Evolutionary conservation across 345 rosid genomes (phyloP).

Genomic region (Kernera saxatilis): DNA sequence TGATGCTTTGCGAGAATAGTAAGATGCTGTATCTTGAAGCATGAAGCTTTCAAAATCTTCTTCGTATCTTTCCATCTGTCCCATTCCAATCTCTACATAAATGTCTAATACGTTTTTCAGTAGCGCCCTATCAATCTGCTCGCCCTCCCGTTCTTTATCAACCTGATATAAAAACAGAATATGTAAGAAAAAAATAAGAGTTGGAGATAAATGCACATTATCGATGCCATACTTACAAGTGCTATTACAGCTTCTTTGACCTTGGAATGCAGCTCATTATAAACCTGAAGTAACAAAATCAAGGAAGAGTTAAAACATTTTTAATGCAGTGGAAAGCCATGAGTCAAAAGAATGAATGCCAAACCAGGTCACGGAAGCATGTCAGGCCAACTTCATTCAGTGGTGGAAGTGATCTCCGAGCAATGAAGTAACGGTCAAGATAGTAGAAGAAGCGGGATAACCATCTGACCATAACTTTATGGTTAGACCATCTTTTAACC

Average conservation of each 20-base stretch:
- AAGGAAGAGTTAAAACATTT: background rate
- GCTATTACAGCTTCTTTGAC: constrained; percentile 62
- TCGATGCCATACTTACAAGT: constrained; percentile 44
- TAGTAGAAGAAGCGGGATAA: constrained; percentile 79
- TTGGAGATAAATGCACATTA: background rate
- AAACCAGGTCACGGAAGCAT: constrained; percentile 77
- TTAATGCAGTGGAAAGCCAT: background rate
- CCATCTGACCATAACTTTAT: constrained; percentile 87
- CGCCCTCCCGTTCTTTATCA: constrained; percentile 87
- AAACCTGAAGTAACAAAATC: constrained; percentile 41
- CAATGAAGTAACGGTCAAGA: constrained; percentile 81
- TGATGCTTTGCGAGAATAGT: constrained; percentile 86
- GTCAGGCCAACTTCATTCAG: constrained; percentile 80
- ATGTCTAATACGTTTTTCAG: constrained; percentile 75
- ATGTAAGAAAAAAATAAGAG: background rate
- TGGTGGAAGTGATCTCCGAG: constrained; percentile 67
- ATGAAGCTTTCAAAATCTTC: constrained; percentile 67
- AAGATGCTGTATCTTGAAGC: constrained; percentile 66
- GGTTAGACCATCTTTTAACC: constrained; percentile 78
- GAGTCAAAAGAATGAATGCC: constrained; percentile 7
- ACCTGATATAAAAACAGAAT: constrained; percentile 37
- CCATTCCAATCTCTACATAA: constrained; percentile 87
- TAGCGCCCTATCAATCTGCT: constrained; percentile 72
- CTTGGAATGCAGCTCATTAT: constrained; percentile 45
- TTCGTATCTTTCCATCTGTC: constrained; percentile 57